Evolutionary conservation across 192 early-diverging fungal species (phyloP).

Genomic region (Rhizophagus prolifer): DNA sequence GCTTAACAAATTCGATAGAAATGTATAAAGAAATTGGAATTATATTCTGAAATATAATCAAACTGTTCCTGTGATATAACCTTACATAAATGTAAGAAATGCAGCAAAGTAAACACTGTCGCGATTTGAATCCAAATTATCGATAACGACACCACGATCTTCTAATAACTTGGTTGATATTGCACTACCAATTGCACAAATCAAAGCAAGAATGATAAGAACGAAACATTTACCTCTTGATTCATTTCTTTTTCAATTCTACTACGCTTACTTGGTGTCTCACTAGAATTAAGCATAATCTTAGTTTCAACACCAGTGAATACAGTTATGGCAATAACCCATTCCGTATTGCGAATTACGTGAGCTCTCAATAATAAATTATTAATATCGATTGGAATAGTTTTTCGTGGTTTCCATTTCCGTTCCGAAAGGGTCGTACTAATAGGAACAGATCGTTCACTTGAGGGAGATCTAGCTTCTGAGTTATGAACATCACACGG

Average conservation of each 20-base stretch:
- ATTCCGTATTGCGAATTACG: constrained; percentile 86
- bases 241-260: constrained; percentile 88
- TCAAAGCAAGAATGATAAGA: constrained; percentile 38
- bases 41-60: constrained; percentile 95
- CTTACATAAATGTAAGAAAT: constrained; percentile 46
- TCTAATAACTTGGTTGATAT: constrained; percentile 29
- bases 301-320: constrained; percentile 91
- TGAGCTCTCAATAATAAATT: constrained; percentile 88
- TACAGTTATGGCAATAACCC: constrained; percentile 80
- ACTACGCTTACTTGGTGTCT: constrained; percentile 87
- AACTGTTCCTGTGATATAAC: constrained; percentile 51
- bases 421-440: not conserved
- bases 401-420: constrained; percentile 32
- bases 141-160: constrained; percentile 25
- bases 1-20: constrained; percentile 90
- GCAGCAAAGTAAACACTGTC: constrained; percentile 10
- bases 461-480: not conserved
- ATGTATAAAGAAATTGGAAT: constrained; percentile 97
- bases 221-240: constrained; percentile 51
- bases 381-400: constrained; percentile 73
- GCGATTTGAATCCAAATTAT: constrained; percentile 18
- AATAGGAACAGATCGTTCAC: not conserved
- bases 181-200: constrained; percentile 40
- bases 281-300: constrained; percentile 88
- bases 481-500: not conserved